Evolutionary conservation across 208 protist genomes (phyloP), one percentile per base, ranked within the genome.

Genomic region (Porcisia hertigi): DNA sequence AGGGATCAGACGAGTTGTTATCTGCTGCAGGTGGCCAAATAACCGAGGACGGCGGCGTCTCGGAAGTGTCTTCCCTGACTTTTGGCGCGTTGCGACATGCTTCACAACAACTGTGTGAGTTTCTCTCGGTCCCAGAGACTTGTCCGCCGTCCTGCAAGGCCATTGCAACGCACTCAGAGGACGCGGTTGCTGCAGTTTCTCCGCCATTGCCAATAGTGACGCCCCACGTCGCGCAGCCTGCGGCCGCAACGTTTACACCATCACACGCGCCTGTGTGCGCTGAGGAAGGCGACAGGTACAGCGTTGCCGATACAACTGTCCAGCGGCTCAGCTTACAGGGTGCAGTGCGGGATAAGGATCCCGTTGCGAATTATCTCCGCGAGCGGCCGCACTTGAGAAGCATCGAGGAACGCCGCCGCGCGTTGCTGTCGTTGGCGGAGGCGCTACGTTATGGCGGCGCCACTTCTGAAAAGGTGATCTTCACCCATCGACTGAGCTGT

Each of bases 331-430:
- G 20, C 63, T 67, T 9, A 47, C 20, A 36, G 2, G 23, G 39
- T 3, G 30, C 47, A 41, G 45, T 55, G 43, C 14, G 20, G 34
- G 16, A 23, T 34, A 43, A 36, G 39, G 53, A 80, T 53, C n/a
- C 76, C 34, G 69, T 72, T 7, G 69, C 70, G 23, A 25, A 52
- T 3, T 80, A 75, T 71, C 70, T 80, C 30, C 76, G 23, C 43
- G 20, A 71, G 25, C 62, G 76, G 63, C 16, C 70, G 53, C 11
- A n/a, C 5, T 75, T 49, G 69, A 60, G 62, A 30, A 63, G 64
- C 20, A 34, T 12, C 16, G 76, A 59, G 45, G 53, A 58, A 41
- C 41, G 47, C 16, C 70, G 25, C 49, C 2, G 25, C 25, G 69
- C 69, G 12, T 18, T 71, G 30, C 43, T 63, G 9, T 73, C 70